These are phyloP conservation scores for Rhinocladiella similis DNA, from an alignment of 2,329 filamentous ascomycete genomes.

Conservation along the genomic window DNA sequence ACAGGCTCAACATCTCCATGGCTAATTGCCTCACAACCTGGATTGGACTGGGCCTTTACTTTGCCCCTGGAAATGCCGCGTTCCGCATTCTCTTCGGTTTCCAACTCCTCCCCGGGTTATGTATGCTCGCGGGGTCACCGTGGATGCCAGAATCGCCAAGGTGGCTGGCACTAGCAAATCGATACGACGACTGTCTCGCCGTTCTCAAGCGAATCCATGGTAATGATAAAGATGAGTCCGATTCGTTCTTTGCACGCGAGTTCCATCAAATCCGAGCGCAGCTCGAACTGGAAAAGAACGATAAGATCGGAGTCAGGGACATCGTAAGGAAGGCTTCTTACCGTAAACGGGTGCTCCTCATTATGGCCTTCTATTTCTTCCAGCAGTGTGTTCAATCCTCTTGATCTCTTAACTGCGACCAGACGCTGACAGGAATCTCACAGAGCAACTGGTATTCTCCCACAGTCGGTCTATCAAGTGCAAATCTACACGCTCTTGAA, in stretches of 20 bases:
- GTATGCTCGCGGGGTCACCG: conserved; percentile 1
- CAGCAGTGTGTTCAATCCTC: no score
- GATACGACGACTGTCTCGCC: conserved; percentile 1
- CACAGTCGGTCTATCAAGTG: neutral
- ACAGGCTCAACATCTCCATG: conserved; percentile 9
- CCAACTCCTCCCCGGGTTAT: conserved; percentile 1
- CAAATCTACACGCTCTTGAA: conserved; percentile 1
- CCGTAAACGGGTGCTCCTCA: conserved; percentile 9
- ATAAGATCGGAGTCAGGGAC: neutral
- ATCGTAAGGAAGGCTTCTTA: conserved; percentile 10
- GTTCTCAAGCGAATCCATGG: conserved; percentile 10
- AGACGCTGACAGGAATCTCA: no score
- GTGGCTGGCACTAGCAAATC: conserved; percentile 1
- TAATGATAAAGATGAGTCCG: neutral
- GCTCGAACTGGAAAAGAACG: conserved; percentile 10
- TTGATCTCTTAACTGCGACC: no score
- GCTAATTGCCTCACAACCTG: conserved; percentile 2
- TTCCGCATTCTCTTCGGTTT: conserved; percentile 8
- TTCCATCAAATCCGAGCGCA: conserved; percentile 15
- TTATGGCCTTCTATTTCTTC: conserved; percentile 10
- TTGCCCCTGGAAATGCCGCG: neutral
- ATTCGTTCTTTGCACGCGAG: conserved; percentile 8
- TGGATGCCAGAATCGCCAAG: conserved; percentile 11
- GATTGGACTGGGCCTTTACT: conserved; percentile 10
- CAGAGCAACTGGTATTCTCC: no score